A percentile compares a stretch with the other conserved stretches of the same genome.
These are phyloP conservation scores for Thymus mandschuricus DNA, from an alignment of 257 asterid genomes.

Conservation along the genomic window DNA sequence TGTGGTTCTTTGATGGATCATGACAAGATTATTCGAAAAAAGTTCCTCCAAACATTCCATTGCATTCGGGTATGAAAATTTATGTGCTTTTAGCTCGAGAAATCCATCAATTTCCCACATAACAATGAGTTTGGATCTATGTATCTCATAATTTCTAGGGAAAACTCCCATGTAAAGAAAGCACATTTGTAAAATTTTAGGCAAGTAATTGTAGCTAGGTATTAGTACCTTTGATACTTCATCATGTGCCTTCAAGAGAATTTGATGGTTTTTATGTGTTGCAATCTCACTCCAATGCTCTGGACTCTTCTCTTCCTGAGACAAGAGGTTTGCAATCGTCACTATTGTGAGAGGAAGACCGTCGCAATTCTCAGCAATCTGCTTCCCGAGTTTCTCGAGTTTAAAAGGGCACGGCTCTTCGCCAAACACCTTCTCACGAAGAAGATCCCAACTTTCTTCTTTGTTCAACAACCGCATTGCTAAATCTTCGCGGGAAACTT, in stretches of 20 bases:
- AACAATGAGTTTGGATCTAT: neutral
- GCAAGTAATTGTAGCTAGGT: constrained; percentile 4
- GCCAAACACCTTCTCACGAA: no score
- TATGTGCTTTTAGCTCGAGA: neutral
- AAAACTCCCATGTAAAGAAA: constrained; percentile 18
- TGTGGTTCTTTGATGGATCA: neutral
- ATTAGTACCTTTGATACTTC: constrained; percentile 10
- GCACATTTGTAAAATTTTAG: neutral
- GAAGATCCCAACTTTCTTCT: no score
- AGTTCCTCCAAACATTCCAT: constrained; percentile 1
- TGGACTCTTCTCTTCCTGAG: neutral
- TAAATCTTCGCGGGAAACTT: no score
- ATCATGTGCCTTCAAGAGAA: constrained; percentile 10
- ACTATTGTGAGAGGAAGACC: constrained; percentile 24
- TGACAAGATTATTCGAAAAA: neutral
- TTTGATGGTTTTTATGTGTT: neutral
- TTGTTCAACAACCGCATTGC: no score
- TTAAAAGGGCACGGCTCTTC: no score
- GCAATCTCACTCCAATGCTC: constrained; percentile 12
- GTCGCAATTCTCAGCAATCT: constrained; percentile 25
- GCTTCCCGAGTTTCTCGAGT: constrained; percentile 7
- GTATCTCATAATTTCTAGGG: neutral
- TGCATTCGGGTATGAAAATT: neutral
- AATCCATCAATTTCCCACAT: constrained; percentile 13
- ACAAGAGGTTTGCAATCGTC: neutral